These are phyloP conservation scores for Dendrobium catenatum DNA, from an alignment of 106 monocot genomes.

Conservation along the genomic window DNA sequence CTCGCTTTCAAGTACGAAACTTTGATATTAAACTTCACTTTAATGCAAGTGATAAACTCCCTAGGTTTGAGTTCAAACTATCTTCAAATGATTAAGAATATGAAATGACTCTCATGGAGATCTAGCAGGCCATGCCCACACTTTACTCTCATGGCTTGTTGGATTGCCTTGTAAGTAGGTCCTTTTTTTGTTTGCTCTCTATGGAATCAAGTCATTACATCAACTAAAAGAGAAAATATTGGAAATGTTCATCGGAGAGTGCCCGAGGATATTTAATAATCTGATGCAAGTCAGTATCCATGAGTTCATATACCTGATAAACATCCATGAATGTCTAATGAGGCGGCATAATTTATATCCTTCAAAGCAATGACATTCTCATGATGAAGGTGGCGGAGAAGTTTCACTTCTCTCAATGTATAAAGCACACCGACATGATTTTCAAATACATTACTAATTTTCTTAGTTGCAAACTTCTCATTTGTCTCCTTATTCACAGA, in stretches of 20 bases:
- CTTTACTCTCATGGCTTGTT: too few species aligned
- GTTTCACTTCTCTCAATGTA: slow-evolving; percentile 52
- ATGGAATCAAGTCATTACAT: too few species aligned
- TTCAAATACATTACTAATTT: slow-evolving; percentile 58
- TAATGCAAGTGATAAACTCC: too few species aligned
- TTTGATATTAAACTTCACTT: too few species aligned
- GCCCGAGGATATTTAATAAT: slow-evolving; percentile 61
- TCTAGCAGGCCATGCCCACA: too few species aligned
- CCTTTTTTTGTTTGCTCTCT: too few species aligned
- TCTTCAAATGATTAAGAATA: too few species aligned
- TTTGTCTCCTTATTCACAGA: slow-evolving; percentile 54
- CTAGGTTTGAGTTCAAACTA: too few species aligned
- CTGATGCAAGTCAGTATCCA: slow-evolving; percentile 65
- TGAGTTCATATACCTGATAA: slow-evolving; percentile 65
- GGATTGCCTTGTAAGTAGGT: too few species aligned
- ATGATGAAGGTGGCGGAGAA: slow-evolving; percentile 48
- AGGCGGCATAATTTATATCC: slow-evolving; percentile 53
- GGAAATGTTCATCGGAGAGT: slow-evolving; percentile 57
- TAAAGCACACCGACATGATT: slow-evolving; percentile 53
- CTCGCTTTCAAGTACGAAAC: too few species aligned
- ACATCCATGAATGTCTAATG: slow-evolving; percentile 51
- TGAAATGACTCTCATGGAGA: too few species aligned
- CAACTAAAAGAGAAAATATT: slow-evolving; percentile 74
- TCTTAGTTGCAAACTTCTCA: slow-evolving; percentile 64
- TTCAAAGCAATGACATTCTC: slow-evolving; percentile 65